Conservation (phyloP, 345 rosid species). For the Diplotaxis tenuifolia region DNA sequence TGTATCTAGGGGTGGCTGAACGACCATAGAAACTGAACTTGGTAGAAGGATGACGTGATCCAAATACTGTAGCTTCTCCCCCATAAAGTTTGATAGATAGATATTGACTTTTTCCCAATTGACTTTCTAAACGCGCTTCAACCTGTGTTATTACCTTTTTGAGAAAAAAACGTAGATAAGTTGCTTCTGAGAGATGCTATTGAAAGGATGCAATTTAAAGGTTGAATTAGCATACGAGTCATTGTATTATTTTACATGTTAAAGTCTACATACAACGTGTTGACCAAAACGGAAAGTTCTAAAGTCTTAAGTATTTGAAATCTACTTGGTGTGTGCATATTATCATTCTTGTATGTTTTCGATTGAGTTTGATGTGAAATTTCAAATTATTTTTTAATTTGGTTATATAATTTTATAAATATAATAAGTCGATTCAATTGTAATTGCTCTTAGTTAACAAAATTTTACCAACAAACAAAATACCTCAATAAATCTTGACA, state of each 20-base stretch:
- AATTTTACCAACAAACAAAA: not conserved
- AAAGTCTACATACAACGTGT: constrained; percentile 12
- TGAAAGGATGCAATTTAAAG: not conserved
- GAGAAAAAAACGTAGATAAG: not conserved
- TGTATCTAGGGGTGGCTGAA: not conserved
- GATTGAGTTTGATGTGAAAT: not conserved
- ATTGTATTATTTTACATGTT: not conserved
- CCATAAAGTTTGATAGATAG: not conserved
- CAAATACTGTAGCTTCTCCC: not conserved
- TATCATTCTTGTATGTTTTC: not conserved
- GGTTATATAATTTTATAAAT: not conserved
- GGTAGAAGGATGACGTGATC: not conserved
- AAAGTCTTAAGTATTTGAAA: not conserved
- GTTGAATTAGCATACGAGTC: not conserved
- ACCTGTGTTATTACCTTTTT: not conserved
- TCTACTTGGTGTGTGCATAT: not conserved
- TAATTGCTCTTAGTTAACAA: not conserved
- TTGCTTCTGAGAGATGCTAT: not conserved
- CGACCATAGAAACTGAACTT: not conserved
- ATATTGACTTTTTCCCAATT: not conserved
- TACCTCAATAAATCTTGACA: not conserved
- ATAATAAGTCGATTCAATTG: not conserved
- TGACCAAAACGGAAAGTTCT: not conserved
- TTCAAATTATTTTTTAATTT: no score
- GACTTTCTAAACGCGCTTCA: not conserved